Conservation (phyloP, 2,329 filamentous ascomycete species). For the Blastomyces percursus region DNA sequence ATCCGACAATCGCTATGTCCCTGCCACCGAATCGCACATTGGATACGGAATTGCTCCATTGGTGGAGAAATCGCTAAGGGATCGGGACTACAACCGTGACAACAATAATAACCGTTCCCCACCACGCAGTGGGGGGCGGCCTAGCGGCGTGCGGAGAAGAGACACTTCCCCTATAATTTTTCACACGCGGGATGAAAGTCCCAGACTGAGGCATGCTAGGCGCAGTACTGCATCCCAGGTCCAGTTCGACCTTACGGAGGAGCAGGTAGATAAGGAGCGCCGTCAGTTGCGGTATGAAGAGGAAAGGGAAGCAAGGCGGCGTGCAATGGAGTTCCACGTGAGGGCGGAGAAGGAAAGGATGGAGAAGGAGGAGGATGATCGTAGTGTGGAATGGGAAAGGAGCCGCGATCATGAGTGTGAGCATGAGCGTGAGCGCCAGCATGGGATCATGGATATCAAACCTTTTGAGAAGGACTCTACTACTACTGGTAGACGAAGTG, state of each 20-base stretch:
- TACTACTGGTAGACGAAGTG: slow-evolving; percentile 14
- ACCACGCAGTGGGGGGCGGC: slow-evolving; percentile 11
- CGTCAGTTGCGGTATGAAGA: slow-evolving; percentile 17
- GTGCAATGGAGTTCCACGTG: slow-evolving; percentile 6
- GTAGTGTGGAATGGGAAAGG: background rate
- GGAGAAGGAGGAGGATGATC: background rate
- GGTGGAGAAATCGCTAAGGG: background rate
- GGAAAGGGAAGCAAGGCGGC: slow-evolving; percentile 11
- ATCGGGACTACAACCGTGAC: background rate
- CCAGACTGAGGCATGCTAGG: slow-evolving; percentile 18
- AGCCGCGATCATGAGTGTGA: background rate
- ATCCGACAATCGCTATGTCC: background rate
- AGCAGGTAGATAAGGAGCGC: slow-evolving; percentile 43
- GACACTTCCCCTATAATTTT: slow-evolving; percentile 38
- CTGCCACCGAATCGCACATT: background rate
- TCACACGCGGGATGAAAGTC: slow-evolving; percentile 20
- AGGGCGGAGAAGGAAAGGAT: slow-evolving; percentile 3
- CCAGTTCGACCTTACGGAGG: slow-evolving; percentile 47
- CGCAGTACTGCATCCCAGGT: slow-evolving; percentile 35
- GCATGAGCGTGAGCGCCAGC: slow-evolving; percentile 1
- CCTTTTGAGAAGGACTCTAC: slow-evolving; percentile 16
- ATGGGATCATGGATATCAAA: slow-evolving; percentile 6
- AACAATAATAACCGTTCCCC: slow-evolving; percentile 6
- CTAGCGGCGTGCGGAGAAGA: slow-evolving; percentile 29
- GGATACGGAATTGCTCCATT: slow-evolving; percentile 3